phyloP scores from a whole-genome alignment of 768 basidiomycete genomes.

The Amanita inopinata region DNA sequence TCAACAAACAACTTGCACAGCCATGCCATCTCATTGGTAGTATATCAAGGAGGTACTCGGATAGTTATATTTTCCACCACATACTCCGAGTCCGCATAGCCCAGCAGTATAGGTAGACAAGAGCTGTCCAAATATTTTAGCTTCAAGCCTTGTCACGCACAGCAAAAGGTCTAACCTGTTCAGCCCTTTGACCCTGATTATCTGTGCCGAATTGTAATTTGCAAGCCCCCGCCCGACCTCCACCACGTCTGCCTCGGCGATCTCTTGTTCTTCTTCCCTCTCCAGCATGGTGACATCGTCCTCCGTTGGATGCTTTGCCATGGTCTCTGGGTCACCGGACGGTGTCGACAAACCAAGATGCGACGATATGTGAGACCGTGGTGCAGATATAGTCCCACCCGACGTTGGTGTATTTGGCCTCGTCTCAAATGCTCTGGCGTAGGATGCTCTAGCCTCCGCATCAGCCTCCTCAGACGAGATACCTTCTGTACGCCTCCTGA shows the following conservation, averaged over 20 bases:
- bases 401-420: slow-evolving; percentile 49
- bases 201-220: slow-evolving; percentile 93
- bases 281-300: slow-evolving; percentile 20
- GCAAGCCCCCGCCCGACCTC: slow-evolving; percentile 93
- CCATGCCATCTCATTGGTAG: slow-evolving; percentile 24
- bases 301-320: slow-evolving; percentile 12
- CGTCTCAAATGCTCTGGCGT: slow-evolving; percentile 34
- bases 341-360: not conserved
- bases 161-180: slow-evolving; percentile 60
- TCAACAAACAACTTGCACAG: slow-evolving; percentile 33
- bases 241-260: slow-evolving; percentile 52
- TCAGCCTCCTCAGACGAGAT: slow-evolving; percentile 17
- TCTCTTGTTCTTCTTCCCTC: slow-evolving; percentile 20
- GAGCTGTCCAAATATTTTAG: slow-evolving; percentile 40
- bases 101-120: slow-evolving; percentile 68
- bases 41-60: slow-evolving; percentile 37
- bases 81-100: slow-evolving; percentile 95
- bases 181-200: slow-evolving; percentile 76
- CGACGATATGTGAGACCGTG: too few species aligned
- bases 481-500: slow-evolving; percentile 28
- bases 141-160: slow-evolving; percentile 1
- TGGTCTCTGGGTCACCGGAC: not conserved
- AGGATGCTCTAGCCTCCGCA: slow-evolving; percentile 18
- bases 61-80: slow-evolving; percentile 95
- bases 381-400: not conserved